Evolutionary conservation across 106 monocot genomes (phyloP).

Genomic region (Alisma plantagoaquatica): DNA sequence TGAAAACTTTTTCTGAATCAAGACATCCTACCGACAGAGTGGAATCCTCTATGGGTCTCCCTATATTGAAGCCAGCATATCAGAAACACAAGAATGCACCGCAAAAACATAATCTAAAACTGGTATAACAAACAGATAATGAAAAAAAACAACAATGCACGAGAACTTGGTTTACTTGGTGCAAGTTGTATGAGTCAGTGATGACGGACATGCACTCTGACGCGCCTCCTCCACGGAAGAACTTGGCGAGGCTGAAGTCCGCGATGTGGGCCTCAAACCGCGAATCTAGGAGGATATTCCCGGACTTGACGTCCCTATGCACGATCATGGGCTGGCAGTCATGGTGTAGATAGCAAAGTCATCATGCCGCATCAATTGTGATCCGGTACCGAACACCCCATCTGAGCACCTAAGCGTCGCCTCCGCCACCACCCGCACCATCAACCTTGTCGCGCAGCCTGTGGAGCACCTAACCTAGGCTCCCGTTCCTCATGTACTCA

Average conservation of each 20-base stretch:
- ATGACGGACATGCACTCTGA: constrained; percentile 94
- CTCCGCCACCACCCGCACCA: too few relatives aligned
- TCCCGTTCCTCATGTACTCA: constrained; percentile 90
- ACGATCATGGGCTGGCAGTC: constrained; percentile 87
- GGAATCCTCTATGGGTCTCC: too few relatives aligned
- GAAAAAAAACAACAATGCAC: too few relatives aligned
- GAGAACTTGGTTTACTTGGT: too few relatives aligned
- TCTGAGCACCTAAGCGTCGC: too few relatives aligned
- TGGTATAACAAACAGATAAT: too few relatives aligned
- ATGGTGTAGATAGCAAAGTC: constrained; percentile 92
- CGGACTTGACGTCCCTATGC: constrained; percentile 87
- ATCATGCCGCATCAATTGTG: constrained; percentile 66
- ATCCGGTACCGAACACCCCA: constrained; percentile 83
- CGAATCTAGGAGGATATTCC: constrained; percentile 72
- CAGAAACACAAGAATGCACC: too few relatives aligned
- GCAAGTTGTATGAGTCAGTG: constrained; percentile 92
- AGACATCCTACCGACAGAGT: too few relatives aligned
- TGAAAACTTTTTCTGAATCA: too few relatives aligned
- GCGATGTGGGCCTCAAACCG: constrained; percentile 82
- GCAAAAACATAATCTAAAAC: too few relatives aligned
- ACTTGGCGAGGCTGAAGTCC: constrained; percentile 91
- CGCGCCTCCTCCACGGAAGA: constrained; percentile 40
- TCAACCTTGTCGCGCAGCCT: constrained; percentile 56
- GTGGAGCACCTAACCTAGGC: constrained; percentile 76
- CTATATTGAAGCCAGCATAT: too few relatives aligned